Evolutionary conservation across 2,329 filamentous ascomycete genomes (phyloP), one percentile per base, ranked within the genome.

Genomic region (Venturia nashicola): DNA sequence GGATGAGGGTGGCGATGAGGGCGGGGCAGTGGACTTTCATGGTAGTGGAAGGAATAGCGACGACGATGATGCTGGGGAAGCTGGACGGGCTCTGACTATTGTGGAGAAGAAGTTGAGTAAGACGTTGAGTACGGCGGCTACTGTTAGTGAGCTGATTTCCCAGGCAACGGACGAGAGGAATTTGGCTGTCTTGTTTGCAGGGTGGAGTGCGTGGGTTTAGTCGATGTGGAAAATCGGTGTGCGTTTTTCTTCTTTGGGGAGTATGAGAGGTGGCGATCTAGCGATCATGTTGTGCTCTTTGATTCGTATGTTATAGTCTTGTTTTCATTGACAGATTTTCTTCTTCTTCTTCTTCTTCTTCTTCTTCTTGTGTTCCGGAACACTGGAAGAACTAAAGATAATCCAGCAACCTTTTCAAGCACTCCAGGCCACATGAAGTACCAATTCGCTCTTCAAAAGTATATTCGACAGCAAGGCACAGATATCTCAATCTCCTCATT

Each of bases 81-180:
- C 94, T 2, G 92, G 96, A 67, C 82, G 95, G 65, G 94, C 95
- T 1, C 79, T 99, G 64, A 90, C 91, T 65, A 89, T 97, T 27
- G 94, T 99, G 64, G 86, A 90, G 72, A 97, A 97, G 83, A 99
- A 99, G 78, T 76, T 99, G 68, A 90, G 88, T 67, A 96, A 96
- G 80, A 92, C 90, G 2, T 76, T 99, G 72, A 99, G 93, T 73
- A 93, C 96, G 20, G 90, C 89, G 64, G 95, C 94, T 3, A 97
- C 91, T 16, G 94, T 99, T 63, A 97, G 97, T 71, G 94, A 99
- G 72, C 77, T 99, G 67, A 99, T 99, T 68, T 94, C 97, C 73
- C 89, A 96, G 76, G 93, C 94, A 8, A 93, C 89, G 1, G 94
- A 99, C 75, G 92, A 96, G 77, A 84, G 84, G 68, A 97, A 99